Conservation (phyloP, 352 stramenopile species). For the Phytophthora europaea region DNA sequence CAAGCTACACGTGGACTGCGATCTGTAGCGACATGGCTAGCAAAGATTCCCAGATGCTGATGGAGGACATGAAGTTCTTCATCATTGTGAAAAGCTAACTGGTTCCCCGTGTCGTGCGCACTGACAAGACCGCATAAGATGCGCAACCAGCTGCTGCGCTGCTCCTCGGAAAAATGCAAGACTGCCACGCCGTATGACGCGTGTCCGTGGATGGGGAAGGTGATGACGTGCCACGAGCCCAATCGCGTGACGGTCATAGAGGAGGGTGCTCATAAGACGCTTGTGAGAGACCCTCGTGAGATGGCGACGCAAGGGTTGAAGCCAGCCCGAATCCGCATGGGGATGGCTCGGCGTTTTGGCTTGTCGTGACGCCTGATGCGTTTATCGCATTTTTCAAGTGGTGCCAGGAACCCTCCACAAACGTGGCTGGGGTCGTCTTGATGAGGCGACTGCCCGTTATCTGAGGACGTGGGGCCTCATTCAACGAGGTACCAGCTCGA, state of each 20-base stretch:
- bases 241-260: no score
- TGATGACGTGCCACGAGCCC: no score
- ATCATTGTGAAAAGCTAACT: slow-evolving; percentile 8
- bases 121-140: background rate
- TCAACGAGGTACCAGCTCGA: background rate
- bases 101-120: background rate
- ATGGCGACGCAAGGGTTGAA: no score
- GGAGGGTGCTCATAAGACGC: background rate
- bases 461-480: slow-evolving; percentile 5
- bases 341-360: no score
- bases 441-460: background rate
- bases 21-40: slow-evolving; percentile 2
- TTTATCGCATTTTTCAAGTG: background rate
- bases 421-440: background rate
- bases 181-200: no score
- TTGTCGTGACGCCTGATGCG: background rate
- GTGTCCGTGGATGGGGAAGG: no score
- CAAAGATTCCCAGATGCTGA: slow-evolving; percentile 1
- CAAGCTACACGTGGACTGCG: background rate
- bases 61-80: slow-evolving; percentile 9
- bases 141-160: no score
- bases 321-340: no score
- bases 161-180: no score
- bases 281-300: background rate
- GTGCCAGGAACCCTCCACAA: background rate